Percentiles rank a stretch among this genome's conserved stretches.
These are phyloP conservation scores for Acanthamoeba healyi DNA, from an alignment of 208 protist species.

Conservation along the genomic window DNA sequence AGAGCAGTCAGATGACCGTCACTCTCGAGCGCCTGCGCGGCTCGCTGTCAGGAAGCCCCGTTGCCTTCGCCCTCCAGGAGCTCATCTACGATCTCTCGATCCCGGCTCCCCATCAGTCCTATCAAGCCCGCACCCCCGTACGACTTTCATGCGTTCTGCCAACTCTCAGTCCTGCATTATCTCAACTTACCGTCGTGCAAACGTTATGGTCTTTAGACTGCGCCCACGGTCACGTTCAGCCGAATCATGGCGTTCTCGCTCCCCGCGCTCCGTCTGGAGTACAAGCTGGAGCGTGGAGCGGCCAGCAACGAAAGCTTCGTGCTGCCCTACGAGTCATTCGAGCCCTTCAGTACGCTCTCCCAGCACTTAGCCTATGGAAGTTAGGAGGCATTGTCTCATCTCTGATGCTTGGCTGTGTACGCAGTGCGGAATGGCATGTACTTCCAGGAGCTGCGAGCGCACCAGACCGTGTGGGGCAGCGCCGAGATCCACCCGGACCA, in stretches of 20 bases:
- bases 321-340: slow-evolving; percentile 73
- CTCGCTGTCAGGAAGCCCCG: not conserved
- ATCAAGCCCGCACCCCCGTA: not conserved
- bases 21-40: slow-evolving; percentile 9
- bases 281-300: slow-evolving; percentile 39
- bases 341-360: slow-evolving; percentile 66
- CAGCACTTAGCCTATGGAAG: too few species aligned
- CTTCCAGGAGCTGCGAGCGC: slow-evolving; percentile 73
- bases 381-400: too few species aligned
- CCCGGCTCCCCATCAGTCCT: slow-evolving; percentile 47
- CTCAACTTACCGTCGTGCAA: too few species aligned
- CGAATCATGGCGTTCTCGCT: slow-evolving; percentile 32
- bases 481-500: slow-evolving; percentile 76
- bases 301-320: slow-evolving; percentile 72
- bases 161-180: too few species aligned
- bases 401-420: not conserved
- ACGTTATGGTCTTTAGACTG: not conserved
- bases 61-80: slow-evolving; percentile 2
- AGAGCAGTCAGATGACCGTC: slow-evolving; percentile 57
- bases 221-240: not conserved
- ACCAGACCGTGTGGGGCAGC: slow-evolving; percentile 76
- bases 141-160: too few species aligned
- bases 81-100: slow-evolving; percentile 21
- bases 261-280: slow-evolving; percentile 66
- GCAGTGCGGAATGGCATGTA: slow-evolving; percentile 75